These are phyloP conservation scores for Eutrema salsugineum DNA, from an alignment of 441 rosid species.

Conservation along the genomic window DNA sequence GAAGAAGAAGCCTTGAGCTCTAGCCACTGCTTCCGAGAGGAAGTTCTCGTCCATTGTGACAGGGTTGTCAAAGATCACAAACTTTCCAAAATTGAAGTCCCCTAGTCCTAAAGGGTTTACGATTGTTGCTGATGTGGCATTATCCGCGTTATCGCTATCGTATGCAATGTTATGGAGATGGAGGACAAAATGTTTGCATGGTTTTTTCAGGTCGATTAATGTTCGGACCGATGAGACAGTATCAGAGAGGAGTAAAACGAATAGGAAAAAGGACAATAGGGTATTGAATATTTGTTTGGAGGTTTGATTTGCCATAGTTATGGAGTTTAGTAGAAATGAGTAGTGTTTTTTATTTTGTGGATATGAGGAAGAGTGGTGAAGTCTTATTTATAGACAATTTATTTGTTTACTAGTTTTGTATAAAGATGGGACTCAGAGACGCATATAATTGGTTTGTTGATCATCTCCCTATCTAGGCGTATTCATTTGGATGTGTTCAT, in stretches of 20 bases:
- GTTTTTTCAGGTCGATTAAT: slow-evolving; percentile 15
- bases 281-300: neutral
- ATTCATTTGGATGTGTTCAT: too few species aligned
- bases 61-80: slow-evolving; percentile 63
- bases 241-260: neutral
- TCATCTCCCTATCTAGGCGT: too few species aligned
- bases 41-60: slow-evolving; percentile 59
- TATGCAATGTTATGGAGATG: slow-evolving; percentile 60
- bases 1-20: slow-evolving; percentile 63
- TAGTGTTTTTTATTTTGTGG: neutral
- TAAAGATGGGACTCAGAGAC: neutral
- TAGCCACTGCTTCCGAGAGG: slow-evolving; percentile 55
- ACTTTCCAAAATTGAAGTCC: slow-evolving; percentile 52
- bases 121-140: slow-evolving; percentile 65
- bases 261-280: neutral
- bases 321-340: neutral
- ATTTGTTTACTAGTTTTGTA: neutral
- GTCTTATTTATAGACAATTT: neutral
- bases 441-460: too few species aligned
- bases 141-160: slow-evolving; percentile 47
- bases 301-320: neutral
- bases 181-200: slow-evolving; percentile 52
- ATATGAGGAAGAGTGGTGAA: neutral
- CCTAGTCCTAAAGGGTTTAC: slow-evolving; percentile 53
- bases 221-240: neutral